Base-by-base conservation (phyloP, 2,329 filamentous ascomycete genomes). In the Chaetothyriales sp. region DNA sequence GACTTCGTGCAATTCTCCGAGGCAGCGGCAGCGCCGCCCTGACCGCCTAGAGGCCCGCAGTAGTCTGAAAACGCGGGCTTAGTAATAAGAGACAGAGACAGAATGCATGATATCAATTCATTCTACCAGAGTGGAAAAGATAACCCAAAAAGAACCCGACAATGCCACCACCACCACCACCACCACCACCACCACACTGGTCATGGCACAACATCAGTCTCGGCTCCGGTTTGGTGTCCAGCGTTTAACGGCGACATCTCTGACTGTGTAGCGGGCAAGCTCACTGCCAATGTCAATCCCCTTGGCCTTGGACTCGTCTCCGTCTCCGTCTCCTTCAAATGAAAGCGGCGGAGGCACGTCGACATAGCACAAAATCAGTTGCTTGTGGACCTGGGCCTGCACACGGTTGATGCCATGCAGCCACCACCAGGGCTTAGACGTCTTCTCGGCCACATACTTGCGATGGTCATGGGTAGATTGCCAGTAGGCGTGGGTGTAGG, bases 391-490 rank as follows among this genome's bases (percentile, higher is more conserved):
- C 60, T 94, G 86, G 1, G 83, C 82, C 60, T 96, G 80, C 15
- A 96, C 89, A 7, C 92, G 79, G 57, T 95, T 93, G 44, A 94
- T 77, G 45, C 86, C 84, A 68, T 95, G 90, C 48, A 96, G 55
- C 70, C 70, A 72, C 70, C 69, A 72, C 70, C 70, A 73, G 51
- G 62, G 68, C 50, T 66, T 68, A 19, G 62, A 62, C 55, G 65
- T 63, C 55, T 69, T 69, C 28, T 62, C 62, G 44, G 77, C 75
- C 2, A 75, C 75, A 46, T 75, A 66, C 1, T 72, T 68, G 56
- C 75, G 74, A 36, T 70, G 62, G 22, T 70, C 68, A 20, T 69
- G 62, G 0, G 70, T 71, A 44, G 70, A 68, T 5, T 65, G 70
- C 88, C 89, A 95, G 62, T 82, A 80, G 0, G 77, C 63, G 62